Evolutionary conservation across 345 rosid species (phyloP), one percentile per base, ranked within the genome.

Genomic region (Microthlaspi erraticum): DNA sequence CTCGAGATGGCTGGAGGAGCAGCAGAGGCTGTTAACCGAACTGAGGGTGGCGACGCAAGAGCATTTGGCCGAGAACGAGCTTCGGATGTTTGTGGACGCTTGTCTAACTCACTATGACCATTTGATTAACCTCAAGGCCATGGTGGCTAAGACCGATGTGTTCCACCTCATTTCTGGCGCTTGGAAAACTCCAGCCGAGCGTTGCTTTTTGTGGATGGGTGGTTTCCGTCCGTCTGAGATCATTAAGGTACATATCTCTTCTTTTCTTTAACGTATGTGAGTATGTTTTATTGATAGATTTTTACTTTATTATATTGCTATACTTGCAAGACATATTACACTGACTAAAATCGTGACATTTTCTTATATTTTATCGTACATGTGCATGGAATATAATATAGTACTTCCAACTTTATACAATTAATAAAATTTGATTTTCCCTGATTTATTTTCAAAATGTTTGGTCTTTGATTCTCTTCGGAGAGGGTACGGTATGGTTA

Each of bases 121-220:
- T 80, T 20, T 92, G 53, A 82, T 95, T 73, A 86, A 81, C 79
- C 91, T 95, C 5, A 95, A 87, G 77, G 76, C 83, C 52, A 83
- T 90, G 86, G 81, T 87, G 2, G 96, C 92, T 50, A 90, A 88
- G 57, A 71, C 91, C 10, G 99, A 95, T 69, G 97, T 92, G 31
- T 95, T 95, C 68, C 98, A 95, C 64, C 87, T 95, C 23, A 83
- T 89, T 7, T 92, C 99, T 44, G 99, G 99, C 50, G 81, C 83
- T 78, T 95, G 99, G 99, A 92, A 85, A 85, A 80, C 99, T 61
- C 99, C 98, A 4, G 97, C 97, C 4, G 99, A 95, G 64, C 84
- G 99, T n/a, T 95, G 98, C 79, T 95, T 90, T 86, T 74, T 90
- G 91, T 95, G 99, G 99, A 71, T 95, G 83, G 99, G 98, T 2